phyloP scores from a whole-genome alignment of 257 asterid genomes.

The Paulownia fortunei region DNA sequence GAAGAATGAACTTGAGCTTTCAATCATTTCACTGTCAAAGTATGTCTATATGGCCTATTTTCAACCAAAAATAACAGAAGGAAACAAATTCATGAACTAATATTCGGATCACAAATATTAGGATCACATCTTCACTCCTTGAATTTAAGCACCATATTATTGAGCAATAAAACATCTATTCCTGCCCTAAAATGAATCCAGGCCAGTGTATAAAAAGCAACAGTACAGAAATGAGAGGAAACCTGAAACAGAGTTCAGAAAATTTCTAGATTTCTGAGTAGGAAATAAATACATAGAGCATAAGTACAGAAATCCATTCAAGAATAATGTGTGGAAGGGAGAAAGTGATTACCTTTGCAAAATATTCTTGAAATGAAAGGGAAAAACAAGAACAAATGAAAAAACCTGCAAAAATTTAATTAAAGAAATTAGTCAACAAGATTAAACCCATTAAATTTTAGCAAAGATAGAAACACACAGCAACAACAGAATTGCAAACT shows the following conservation, averaged over 20 bases:
- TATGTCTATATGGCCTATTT: not conserved
- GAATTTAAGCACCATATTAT: not conserved
- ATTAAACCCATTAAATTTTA: not conserved
- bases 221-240: not conserved
- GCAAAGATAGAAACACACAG: not conserved
- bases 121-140: not conserved
- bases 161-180: not conserved
- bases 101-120: too few species aligned
- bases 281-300: not conserved
- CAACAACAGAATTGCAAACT: not conserved
- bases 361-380: not conserved
- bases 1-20: not conserved
- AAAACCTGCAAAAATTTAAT: conserved; percentile 14
- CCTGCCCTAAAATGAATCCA: not conserved
- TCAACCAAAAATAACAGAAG: not conserved
- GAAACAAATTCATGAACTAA: not conserved
- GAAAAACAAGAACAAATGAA: not conserved
- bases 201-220: not conserved
- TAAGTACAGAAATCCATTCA: not conserved
- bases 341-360: not conserved
- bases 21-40: not conserved
- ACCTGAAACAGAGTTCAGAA: not conserved
- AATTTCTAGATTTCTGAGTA: not conserved
- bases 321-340: not conserved
- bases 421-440: not conserved